These are phyloP conservation scores for Trichomonas vaginalis DNA, from an alignment of 208 protist genomes.

Conservation along the genomic window DNA sequence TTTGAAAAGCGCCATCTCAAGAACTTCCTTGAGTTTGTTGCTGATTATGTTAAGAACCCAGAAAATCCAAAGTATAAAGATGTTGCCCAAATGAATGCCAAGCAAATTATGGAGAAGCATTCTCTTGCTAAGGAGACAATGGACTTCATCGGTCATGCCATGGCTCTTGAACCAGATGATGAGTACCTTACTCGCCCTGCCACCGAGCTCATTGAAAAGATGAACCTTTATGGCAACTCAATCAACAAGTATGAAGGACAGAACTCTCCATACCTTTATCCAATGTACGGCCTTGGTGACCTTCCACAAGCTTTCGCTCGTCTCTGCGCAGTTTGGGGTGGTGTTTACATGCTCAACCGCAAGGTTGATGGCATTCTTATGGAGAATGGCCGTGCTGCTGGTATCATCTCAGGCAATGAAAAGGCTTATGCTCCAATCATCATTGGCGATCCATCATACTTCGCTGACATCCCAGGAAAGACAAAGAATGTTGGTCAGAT, in stretches of 20 bases:
- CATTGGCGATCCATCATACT: constrained; percentile 95
- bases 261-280: constrained; percentile 97
- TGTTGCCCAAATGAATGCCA: constrained; percentile 54
- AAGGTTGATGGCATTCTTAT: constrained; percentile 72
- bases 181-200: constrained; percentile 75
- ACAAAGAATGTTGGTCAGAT: constrained; percentile 67
- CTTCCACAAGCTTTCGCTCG: constrained; percentile 89
- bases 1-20: constrained; percentile 72
- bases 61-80: not conserved
- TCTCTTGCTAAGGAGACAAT: constrained; percentile 69
- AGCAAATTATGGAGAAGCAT: constrained; percentile 77
- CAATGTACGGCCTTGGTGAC: constrained; percentile 95
- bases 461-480: constrained; percentile 74
- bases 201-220: constrained; percentile 64
- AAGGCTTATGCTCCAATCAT: constrained; percentile 62
- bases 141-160: constrained; percentile 90
- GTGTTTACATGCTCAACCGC: constrained; percentile 96
- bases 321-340: constrained; percentile 68
- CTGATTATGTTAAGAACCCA: not conserved
- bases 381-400: not conserved
- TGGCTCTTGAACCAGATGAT: constrained; percentile 58
- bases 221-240: constrained; percentile 83
- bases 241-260: constrained; percentile 53
- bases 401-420: constrained; percentile 34
- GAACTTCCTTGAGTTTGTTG: constrained; percentile 22